A percentile compares a stretch with the other conserved stretches of the same genome.
Conservation (phyloP, 768 basidiomycete genomes). For the Clitopilus hobsonii region DNA sequence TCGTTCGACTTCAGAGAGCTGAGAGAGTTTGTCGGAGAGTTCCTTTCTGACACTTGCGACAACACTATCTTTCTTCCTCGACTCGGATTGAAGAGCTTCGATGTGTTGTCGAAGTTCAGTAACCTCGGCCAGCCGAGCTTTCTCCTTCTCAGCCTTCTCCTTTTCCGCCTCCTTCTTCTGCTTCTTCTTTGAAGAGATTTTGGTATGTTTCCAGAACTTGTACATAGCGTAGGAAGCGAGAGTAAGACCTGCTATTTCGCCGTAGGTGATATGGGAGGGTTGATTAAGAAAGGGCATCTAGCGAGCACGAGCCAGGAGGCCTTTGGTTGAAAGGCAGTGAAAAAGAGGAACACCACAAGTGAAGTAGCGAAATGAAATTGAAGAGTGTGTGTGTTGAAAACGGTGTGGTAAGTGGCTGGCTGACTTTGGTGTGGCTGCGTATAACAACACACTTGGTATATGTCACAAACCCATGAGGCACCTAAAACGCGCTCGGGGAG, state of each 20-base stretch:
- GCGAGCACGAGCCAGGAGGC: not conserved
- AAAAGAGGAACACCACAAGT: not conserved
- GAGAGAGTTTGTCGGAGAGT: slow-evolving; percentile 10
- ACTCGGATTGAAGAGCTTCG: slow-evolving; percentile 7
- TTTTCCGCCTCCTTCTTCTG: slow-evolving; percentile 1
- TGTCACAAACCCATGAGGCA: not conserved
- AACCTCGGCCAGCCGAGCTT: slow-evolving; percentile 8
- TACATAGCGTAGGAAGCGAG: not conserved
- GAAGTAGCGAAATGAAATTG: not conserved
- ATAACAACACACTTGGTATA: too few species aligned
- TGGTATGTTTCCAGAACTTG: not conserved
- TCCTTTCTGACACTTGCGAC: slow-evolving; percentile 13
- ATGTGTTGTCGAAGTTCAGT: slow-evolving; percentile 12
- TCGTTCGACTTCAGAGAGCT: slow-evolving; percentile 9
- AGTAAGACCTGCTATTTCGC: not conserved
- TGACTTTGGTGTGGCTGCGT: too few species aligned
- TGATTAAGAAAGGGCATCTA: slow-evolving; percentile 1
- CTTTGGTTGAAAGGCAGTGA: not conserved
- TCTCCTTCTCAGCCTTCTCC: slow-evolving; percentile 4
- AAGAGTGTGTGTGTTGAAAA: not conserved
- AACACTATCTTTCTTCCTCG: slow-evolving; percentile 12
- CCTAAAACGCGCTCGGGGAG: not conserved
- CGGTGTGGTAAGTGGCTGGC: not conserved
- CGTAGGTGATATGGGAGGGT: not conserved
- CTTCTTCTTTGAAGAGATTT: slow-evolving; percentile 1